A percentile compares a stretch with the other conserved stretches of the same genome.
These are phyloP conservation scores for Secale cereale DNA, from an alignment of 176 grass and related monocot species.

Conservation along the genomic window DNA sequence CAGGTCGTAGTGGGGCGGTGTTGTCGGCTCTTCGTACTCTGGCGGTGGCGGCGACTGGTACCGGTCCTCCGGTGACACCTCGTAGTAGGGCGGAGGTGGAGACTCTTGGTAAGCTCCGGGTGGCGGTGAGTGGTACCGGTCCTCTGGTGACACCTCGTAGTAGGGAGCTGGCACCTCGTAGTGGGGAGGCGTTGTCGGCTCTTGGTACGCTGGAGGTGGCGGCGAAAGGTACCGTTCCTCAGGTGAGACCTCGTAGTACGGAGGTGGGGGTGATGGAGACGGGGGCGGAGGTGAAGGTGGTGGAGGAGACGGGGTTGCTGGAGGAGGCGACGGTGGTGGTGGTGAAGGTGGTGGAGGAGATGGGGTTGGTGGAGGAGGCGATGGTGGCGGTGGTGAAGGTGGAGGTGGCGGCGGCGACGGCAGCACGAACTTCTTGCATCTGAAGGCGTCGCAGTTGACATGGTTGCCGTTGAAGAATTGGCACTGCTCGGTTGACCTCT, in stretches of 20 bases:
- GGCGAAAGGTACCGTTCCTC: constrained; percentile 36
- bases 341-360: constrained; percentile 20
- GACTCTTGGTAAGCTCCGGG: neutral
- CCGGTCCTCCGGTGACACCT: neutral
- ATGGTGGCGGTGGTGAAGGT: neutral
- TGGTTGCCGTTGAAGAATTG: constrained; percentile 37
- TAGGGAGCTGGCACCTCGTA: constrained; percentile 35
- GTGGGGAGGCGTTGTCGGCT: constrained; percentile 22
- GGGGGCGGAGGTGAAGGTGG: constrained; percentile 28
- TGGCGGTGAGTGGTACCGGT: constrained; percentile 29
- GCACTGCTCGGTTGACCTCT: constrained; percentile 66
- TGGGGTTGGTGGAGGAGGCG: neutral
- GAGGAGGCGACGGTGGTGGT: neutral
- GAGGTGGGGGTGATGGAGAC: neutral
- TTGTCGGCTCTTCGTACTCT: constrained; percentile 17
- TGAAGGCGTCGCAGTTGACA: constrained; percentile 67
- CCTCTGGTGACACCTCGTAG: constrained; percentile 34
- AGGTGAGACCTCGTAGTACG: constrained; percentile 30
- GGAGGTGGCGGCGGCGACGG: constrained; percentile 35
- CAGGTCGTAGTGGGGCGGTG: constrained; percentile 36
- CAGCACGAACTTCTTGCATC: constrained; percentile 61
- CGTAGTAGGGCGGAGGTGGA: neutral
- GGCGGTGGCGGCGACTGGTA: constrained; percentile 2
- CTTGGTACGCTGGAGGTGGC: constrained; percentile 21
- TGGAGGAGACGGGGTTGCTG: neutral